phyloP scores from a whole-genome alignment of 148 eudicot species.

The Linanthus parryae region DNA sequence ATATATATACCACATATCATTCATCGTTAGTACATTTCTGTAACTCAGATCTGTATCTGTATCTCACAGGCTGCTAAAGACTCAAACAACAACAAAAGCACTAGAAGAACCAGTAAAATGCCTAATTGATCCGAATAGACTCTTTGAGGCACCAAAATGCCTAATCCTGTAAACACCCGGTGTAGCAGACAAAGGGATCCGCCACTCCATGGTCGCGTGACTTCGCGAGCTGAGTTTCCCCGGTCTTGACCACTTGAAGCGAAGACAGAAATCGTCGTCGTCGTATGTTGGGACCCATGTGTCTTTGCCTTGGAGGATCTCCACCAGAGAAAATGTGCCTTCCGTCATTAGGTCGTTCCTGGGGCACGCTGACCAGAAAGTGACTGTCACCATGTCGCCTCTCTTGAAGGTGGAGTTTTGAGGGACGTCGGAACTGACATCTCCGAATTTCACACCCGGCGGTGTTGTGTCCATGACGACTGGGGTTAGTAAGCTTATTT shows the following conservation, averaged over 20 bases:
- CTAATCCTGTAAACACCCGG: conserved; percentile 76
- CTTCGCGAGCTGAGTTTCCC: conserved; percentile 60
- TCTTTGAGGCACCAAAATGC: conserved; percentile 92
- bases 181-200: conserved; percentile 53
- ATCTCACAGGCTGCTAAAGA: too few relatives aligned
- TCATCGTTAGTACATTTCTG: too few relatives aligned
- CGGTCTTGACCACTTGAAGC: conserved; percentile 90
- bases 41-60: too few relatives aligned
- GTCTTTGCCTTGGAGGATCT: conserved; percentile 53
- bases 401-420: conserved; percentile 54
- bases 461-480: conserved; percentile 69
- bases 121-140: conserved; percentile 56
- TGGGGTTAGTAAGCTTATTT: conserved; percentile 74
- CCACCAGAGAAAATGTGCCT: conserved; percentile 83
- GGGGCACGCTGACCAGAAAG: conserved; percentile 86
- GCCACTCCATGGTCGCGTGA: conserved; percentile 82
- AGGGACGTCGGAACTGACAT: conserved; percentile 48
- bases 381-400: conserved; percentile 57
- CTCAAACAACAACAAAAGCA: conserved; percentile 69
- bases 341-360: conserved; percentile 93
- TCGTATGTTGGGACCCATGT: conserved; percentile 77
- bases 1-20: too few relatives aligned
- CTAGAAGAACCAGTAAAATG: conserved; percentile 85
- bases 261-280: conserved; percentile 82
- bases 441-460: conserved; percentile 57